Conservation (phyloP, 345 rosid genomes). For the Eucalyptus cloeziana region DNA sequence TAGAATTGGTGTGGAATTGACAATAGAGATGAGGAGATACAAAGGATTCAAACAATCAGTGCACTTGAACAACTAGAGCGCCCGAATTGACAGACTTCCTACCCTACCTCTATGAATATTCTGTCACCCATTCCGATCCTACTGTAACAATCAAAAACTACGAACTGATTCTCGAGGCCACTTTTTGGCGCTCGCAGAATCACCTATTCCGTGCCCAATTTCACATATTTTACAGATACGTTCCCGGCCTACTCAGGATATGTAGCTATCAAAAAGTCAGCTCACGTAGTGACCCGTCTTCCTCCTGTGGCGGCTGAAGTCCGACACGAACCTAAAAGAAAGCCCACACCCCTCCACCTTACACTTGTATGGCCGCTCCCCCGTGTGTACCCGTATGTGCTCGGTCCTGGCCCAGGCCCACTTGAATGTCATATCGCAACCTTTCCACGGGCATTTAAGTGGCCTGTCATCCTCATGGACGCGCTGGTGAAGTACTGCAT, state of each 20-base stretch:
- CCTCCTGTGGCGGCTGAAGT: slow-evolving; percentile 88
- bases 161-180: neutral
- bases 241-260: neutral
- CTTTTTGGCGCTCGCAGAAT: neutral
- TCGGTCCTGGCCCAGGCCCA: slow-evolving; percentile 99
- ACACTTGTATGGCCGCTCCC: slow-evolving; percentile 86
- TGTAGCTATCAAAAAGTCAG: slow-evolving; percentile 3
- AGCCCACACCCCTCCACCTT: slow-evolving; percentile 71
- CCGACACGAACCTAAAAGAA: slow-evolving; percentile 93
- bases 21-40: neutral
- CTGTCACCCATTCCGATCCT: neutral
- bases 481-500: slow-evolving; percentile 70
- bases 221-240: neutral
- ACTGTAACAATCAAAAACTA: neutral
- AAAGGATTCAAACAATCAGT: neutral
- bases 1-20: neutral
- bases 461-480: slow-evolving; percentile 92
- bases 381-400: slow-evolving; percentile 89
- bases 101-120: neutral
- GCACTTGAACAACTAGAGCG: neutral
- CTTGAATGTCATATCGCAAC: slow-evolving; percentile 85
- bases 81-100: neutral
- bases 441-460: slow-evolving; percentile 80
- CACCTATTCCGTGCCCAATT: neutral
- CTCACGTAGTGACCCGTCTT: slow-evolving; percentile 72